Conservation (phyloP, 495 filamentous ascomycete species). For the Glonium stellatum region DNA sequence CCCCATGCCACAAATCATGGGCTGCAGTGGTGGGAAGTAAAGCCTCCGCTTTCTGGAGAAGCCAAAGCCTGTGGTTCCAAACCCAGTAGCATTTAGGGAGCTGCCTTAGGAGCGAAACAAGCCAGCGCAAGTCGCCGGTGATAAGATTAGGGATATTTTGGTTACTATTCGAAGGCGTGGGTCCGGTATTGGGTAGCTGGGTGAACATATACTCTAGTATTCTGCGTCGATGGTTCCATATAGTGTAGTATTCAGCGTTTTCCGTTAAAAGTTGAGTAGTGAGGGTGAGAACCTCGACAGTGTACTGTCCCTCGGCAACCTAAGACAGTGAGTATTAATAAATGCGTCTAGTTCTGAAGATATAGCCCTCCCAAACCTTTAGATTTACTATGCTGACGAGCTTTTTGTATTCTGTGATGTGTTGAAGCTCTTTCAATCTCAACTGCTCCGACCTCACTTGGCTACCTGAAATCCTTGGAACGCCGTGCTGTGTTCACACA, state of each 20-base stretch:
- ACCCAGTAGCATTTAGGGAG: slow-evolving; percentile 99
- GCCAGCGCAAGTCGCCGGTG: slow-evolving; percentile 63
- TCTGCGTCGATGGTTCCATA: slow-evolving; percentile 90
- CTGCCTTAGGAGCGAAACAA: slow-evolving; percentile 72
- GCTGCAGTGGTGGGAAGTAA: slow-evolving; percentile 51
- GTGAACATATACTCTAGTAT: slow-evolving; percentile 46
- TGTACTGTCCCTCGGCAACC: slow-evolving; percentile 55
- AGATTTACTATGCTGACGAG: slow-evolving; percentile 59
- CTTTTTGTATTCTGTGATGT: slow-evolving; percentile 70
- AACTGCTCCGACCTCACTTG: slow-evolving; percentile 59
- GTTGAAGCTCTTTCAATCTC: slow-evolving; percentile 59
- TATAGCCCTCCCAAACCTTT: slow-evolving; percentile 41
- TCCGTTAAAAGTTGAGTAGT: slow-evolving; percentile 72
- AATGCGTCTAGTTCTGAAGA: background rate
- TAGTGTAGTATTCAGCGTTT: slow-evolving; percentile 97
- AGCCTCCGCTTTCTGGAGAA: slow-evolving; percentile 61
- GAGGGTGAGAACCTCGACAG: slow-evolving; percentile 58
- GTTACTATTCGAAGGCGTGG: background rate
- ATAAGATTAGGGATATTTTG: slow-evolving; percentile 37
- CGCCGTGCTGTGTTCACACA: slow-evolving; percentile 59
- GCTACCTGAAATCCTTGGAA: slow-evolving; percentile 55
- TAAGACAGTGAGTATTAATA: slow-evolving; percentile 22
- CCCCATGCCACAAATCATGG: slow-evolving; percentile 67
- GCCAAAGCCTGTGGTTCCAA: slow-evolving; percentile 94
- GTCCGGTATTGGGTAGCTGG: background rate